Evolutionary conservation across 2,329 filamentous ascomycete genomes (phyloP).

Genomic region (Cytospora piceicola): DNA sequence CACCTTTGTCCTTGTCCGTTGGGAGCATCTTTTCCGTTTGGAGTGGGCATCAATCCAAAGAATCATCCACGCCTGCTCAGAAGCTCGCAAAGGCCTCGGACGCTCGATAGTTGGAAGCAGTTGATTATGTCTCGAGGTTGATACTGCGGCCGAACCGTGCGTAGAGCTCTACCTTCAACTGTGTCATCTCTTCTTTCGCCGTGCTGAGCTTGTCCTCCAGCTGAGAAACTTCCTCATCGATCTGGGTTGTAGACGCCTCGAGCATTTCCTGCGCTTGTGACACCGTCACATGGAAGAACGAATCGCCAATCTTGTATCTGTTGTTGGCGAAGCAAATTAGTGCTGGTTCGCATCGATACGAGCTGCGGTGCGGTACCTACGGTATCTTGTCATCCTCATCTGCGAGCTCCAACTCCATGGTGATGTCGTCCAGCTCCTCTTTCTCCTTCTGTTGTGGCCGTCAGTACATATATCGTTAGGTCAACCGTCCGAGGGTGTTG

Average conservation of each 20-base stretch:
- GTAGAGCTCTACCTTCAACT: slow-evolving; percentile 90
- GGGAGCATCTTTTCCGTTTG: neutral
- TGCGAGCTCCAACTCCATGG: slow-evolving; percentile 86
- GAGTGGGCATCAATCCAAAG: neutral
- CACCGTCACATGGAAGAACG: slow-evolving; percentile 86
- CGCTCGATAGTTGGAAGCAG: neutral
- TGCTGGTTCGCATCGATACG: neutral
- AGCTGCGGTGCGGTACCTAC: slow-evolving; percentile 54
- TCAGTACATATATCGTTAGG: slow-evolving; percentile 27
- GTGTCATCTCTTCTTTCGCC: slow-evolving; percentile 83
- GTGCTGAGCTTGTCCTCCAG: slow-evolving; percentile 77
- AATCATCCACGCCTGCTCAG: too few relatives aligned
- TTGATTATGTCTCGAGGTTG: slow-evolving; percentile 81
- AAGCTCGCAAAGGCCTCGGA: neutral
- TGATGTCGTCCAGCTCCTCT: slow-evolving; percentile 93
- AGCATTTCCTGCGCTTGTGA: slow-evolving; percentile 87
- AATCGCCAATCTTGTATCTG: slow-evolving; percentile 96
- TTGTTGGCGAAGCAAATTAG: neutral
- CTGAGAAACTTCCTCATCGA: slow-evolving; percentile 75
- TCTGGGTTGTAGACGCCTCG: slow-evolving; percentile 67
- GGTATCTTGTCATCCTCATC: slow-evolving; percentile 94
- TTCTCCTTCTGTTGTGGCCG: slow-evolving; percentile 79
- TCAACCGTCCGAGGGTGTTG: neutral
- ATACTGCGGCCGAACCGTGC: slow-evolving; percentile 95
- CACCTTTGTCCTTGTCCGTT: neutral